Percentiles rank a stretch among this genome's conserved stretches.
phyloP scores from a whole-genome alignment of 2,329 filamentous ascomycete genomes.

The Calonectria pteridis region DNA sequence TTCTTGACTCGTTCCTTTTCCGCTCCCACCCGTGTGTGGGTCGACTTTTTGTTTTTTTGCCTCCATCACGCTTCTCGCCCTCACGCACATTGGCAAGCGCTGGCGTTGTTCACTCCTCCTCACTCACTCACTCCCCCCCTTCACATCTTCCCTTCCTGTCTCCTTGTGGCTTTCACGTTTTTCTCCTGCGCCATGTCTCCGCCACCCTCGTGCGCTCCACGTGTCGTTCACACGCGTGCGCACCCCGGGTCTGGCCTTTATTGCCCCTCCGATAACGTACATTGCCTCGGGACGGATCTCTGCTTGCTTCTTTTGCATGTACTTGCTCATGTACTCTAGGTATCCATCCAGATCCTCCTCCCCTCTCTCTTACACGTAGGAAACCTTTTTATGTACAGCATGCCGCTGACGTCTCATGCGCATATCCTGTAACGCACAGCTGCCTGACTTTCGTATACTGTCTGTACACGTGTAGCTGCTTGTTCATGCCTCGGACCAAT shows the following conservation, averaged over 20 bases:
- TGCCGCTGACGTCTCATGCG: background rate
- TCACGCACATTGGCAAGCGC: conserved; percentile 1
- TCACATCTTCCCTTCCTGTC: background rate
- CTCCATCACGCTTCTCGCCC: conserved; percentile 8
- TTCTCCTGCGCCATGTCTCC: conserved; percentile 15
- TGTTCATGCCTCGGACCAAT: background rate
- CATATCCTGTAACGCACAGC: background rate
- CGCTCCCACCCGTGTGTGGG: conserved; percentile 13
- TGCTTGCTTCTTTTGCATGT: background rate
- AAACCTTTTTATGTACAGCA: background rate
- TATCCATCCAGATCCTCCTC: background rate
- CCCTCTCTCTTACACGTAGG: conserved; percentile 15
- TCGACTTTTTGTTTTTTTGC: background rate
- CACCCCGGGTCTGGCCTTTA: conserved; percentile 8
- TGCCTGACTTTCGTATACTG: background rate
- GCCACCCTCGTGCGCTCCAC: conserved; percentile 40
- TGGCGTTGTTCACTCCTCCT: conserved; percentile 8
- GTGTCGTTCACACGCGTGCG: conserved; percentile 28
- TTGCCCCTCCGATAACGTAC: conserved; percentile 20
- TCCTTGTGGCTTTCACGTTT: conserved; percentile 32
- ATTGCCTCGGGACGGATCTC: background rate
- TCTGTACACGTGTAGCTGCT: conserved; percentile 6
- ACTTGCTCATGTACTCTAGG: background rate
- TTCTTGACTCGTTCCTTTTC: conserved; percentile 8
- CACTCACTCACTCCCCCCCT: background rate